Evolutionary conservation across 257 asterid genomes (phyloP), one percentile per base, ranked within the genome.

Genomic region (Solanum stenotomum): DNA sequence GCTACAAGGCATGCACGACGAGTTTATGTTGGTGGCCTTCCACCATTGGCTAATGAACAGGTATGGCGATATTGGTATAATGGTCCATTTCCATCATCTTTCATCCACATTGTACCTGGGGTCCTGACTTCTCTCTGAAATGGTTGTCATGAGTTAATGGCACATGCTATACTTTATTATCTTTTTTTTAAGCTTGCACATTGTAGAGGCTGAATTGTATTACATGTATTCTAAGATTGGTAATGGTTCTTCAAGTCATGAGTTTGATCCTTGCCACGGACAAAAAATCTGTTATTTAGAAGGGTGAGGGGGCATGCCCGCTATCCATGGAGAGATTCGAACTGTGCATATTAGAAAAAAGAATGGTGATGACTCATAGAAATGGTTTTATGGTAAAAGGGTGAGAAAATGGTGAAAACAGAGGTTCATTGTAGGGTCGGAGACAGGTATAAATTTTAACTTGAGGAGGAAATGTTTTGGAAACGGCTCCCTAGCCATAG

Each of bases 1-100:
- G 99, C 99, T 81, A 97, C 99, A 4, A 92, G 99, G 85, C 98
- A 96, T 92, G 99, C 99, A 88, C 95, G 99, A 49, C 94, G 99
- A 88, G 98, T 96, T 63, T 97, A 96, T 93, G 99, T 97, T 91
- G 99, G 99, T 86, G 98, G 99, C 83, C 99, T 97, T 52, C 94
- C 99, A 59, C 96, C 99, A 3, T 87, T 98, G 87, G 99, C 99
- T 78, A 97, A 97, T 91, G 99, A 97, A 92, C 98, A 95, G 98
- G 99, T 97, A 84, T 8, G 63, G 40, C 25, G 34, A 79, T 42
- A 79, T 44, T 79, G 67, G 85, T 79, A 42, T 79, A 44, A 40
- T 25, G 65, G 65, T 79, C 65, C 65, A 79, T 79, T 79, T 79
- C 65, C 65, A 35, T 37, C 12, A 3, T 25, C 40, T 83, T 79